These are phyloP conservation scores for Clonostachys chloroleuca DNA, from an alignment of 2,329 filamentous ascomycete species.

Conservation along the genomic window DNA sequence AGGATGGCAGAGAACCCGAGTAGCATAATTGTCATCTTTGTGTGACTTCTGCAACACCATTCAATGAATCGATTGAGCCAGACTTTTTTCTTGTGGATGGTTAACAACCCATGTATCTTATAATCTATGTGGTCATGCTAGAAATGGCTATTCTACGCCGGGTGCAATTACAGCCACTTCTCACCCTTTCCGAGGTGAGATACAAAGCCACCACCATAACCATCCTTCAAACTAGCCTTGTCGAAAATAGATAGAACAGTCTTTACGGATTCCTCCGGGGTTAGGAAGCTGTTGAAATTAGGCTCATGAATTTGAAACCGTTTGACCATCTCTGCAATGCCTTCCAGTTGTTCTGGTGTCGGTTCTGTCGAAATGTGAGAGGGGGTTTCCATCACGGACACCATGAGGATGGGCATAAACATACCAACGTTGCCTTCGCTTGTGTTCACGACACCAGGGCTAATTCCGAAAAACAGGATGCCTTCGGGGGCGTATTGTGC, in stretches of 20 bases:
- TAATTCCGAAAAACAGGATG: slow-evolving; percentile 37
- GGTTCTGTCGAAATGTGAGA: not conserved
- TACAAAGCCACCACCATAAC: slow-evolving; percentile 2
- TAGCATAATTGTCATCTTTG: no score
- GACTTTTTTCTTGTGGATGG: no score
- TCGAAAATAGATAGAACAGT: not conserved
- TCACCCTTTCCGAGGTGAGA: slow-evolving; percentile 2
- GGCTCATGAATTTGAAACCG: slow-evolving; percentile 2
- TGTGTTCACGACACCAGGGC: slow-evolving; percentile 4
- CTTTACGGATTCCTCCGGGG: slow-evolving; percentile 1
- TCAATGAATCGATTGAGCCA: no score
- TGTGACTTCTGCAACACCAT: no score
- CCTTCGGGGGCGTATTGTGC: slow-evolving; percentile 39
- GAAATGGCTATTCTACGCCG: no score
- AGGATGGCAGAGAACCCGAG: no score
- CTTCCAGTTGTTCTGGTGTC: not conserved
- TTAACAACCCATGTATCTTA: no score
- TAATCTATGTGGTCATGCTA: no score
- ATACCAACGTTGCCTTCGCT: not conserved
- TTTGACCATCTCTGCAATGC: not conserved
- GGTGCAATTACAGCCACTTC: no score
- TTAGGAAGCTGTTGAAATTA: slow-evolving; percentile 1
- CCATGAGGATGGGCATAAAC: not conserved
- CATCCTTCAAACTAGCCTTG: not conserved
- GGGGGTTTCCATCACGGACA: not conserved